These are phyloP conservation scores for Geotrichum klebahnii DNA, from an alignment of 1,139 yeast genomes.

Conservation along the genomic window DNA sequence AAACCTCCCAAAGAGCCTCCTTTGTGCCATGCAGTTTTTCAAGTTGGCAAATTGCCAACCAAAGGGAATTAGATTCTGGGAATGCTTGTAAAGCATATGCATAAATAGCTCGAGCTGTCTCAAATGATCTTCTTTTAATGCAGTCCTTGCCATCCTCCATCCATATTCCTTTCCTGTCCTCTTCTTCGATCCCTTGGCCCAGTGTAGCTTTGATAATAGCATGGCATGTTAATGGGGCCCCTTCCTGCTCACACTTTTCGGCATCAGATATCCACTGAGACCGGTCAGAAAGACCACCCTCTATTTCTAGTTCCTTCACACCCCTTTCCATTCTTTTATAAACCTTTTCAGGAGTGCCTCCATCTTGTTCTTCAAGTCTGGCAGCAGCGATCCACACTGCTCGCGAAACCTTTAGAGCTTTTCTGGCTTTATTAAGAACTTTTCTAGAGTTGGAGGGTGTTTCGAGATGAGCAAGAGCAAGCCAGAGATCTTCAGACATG, in stretches of 20 bases:
- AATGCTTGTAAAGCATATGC: conserved; percentile 45
- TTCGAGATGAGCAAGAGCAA: conserved; percentile 46
- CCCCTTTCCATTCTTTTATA: conserved; percentile 51
- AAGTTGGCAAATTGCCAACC: conserved; percentile 53
- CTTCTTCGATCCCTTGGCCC: conserved; percentile 36
- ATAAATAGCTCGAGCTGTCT: conserved; percentile 49
- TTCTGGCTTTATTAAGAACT: conserved; percentile 54
- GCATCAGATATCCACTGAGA: conserved; percentile 52
- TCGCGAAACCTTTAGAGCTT: conserved; percentile 48
- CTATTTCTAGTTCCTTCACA: conserved; percentile 43
- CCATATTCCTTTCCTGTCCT: conserved; percentile 37
- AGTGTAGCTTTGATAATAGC: conserved; percentile 38
- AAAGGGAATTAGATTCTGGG: conserved; percentile 51
- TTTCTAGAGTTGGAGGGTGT: conserved; percentile 50
- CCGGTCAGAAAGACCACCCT: conserved; percentile 37
- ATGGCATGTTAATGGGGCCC: conserved; percentile 36
- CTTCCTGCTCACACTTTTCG: conserved; percentile 39
- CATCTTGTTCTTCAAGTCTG: conserved; percentile 59
- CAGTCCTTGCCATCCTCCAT: conserved; percentile 39
- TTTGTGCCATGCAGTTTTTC: conserved; percentile 42
- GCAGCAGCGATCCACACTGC: conserved; percentile 70
- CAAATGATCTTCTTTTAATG: conserved; percentile 33
- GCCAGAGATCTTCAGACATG: conserved; percentile 62
- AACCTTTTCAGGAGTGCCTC: conserved; percentile 45
- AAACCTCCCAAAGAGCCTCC: conserved; percentile 45